phyloP scores from a whole-genome alignment of 2,329 filamentous ascomycete genomes.

The Pseudocercospora fuligena region DNA sequence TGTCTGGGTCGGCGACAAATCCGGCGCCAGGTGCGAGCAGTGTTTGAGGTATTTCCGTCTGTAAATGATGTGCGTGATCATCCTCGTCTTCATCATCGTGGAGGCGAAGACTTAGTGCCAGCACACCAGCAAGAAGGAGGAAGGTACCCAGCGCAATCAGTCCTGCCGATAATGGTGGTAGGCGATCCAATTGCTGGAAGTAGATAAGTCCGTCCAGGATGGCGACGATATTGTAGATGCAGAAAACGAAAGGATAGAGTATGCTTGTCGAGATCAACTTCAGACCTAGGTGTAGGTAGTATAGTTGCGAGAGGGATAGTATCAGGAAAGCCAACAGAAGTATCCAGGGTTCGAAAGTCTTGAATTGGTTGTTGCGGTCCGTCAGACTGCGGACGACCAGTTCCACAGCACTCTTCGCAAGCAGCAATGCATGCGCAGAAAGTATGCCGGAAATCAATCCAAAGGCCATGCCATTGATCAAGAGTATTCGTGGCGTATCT shows the following conservation, averaged over 20 bases:
- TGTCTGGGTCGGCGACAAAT: slow-evolving; percentile 44
- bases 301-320: slow-evolving; percentile 87
- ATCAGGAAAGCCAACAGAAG: slow-evolving; percentile 81
- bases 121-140: slow-evolving; percentile 83
- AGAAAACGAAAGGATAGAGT: slow-evolving; percentile 96
- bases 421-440: slow-evolving; percentile 88
- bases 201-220: slow-evolving; percentile 97
- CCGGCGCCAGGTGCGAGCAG: slow-evolving; percentile 82
- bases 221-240: slow-evolving; percentile 98
- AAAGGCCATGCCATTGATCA: slow-evolving; percentile 83
- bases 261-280: slow-evolving; percentile 95
- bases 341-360: slow-evolving; percentile 92
- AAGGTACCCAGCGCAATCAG: slow-evolving; percentile 85
- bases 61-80: slow-evolving; percentile 46
- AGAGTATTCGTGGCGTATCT: slow-evolving; percentile 52
- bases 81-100: slow-evolving; percentile 70
- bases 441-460: slow-evolving; percentile 87
- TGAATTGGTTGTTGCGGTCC: slow-evolving; percentile 89
- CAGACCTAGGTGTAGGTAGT: slow-evolving; percentile 90
- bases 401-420: slow-evolving; percentile 96
- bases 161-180: slow-evolving; percentile 75
- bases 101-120: slow-evolving; percentile 91
- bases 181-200: slow-evolving; percentile 83
- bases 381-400: slow-evolving; percentile 84
- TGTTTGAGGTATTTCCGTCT: slow-evolving; percentile 58